Percentiles rank a stretch among this genome's conserved stretches.
phyloP scores from a whole-genome alignment of 257 asterid genomes.

The Paulownia fortunei region DNA sequence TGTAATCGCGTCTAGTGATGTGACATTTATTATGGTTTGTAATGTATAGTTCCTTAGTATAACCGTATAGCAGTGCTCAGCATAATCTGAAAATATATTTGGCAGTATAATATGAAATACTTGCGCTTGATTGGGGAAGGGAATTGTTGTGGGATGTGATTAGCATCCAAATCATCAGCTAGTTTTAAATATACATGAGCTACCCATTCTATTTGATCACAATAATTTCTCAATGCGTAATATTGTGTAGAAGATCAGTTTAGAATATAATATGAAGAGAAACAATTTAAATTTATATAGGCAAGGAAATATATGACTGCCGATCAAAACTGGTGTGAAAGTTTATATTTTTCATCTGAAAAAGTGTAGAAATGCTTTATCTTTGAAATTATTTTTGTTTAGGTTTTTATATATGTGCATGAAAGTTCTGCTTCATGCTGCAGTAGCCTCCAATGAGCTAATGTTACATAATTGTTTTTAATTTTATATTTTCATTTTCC shows the following conservation, averaged over 20 bases:
- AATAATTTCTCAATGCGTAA: background rate
- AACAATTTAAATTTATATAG: background rate
- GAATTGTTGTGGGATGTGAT: background rate
- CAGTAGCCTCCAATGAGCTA: background rate
- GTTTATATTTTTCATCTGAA: background rate
- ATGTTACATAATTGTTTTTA: background rate
- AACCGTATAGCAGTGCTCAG: background rate
- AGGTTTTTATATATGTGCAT: background rate
- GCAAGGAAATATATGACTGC: background rate
- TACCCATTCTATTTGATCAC: background rate
- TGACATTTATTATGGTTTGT: background rate
- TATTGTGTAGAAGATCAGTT: conserved; percentile 18
- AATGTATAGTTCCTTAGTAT: conserved; percentile 7
- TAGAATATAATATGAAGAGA: background rate
- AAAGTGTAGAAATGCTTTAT: background rate
- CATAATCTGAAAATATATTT: background rate
- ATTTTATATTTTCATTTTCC: conserved; percentile 8
- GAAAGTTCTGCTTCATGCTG: conserved; percentile 17
- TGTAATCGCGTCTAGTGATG: background rate
- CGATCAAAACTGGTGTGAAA: background rate
- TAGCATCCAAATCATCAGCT: background rate
- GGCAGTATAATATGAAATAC: conserved; percentile 1
- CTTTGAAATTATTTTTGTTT: background rate
- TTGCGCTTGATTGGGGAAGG: background rate
- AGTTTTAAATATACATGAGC: background rate